Conservation (phyloP, 2,329 filamentous ascomycete species). For the Aspergillus puulaauensis region DNA sequence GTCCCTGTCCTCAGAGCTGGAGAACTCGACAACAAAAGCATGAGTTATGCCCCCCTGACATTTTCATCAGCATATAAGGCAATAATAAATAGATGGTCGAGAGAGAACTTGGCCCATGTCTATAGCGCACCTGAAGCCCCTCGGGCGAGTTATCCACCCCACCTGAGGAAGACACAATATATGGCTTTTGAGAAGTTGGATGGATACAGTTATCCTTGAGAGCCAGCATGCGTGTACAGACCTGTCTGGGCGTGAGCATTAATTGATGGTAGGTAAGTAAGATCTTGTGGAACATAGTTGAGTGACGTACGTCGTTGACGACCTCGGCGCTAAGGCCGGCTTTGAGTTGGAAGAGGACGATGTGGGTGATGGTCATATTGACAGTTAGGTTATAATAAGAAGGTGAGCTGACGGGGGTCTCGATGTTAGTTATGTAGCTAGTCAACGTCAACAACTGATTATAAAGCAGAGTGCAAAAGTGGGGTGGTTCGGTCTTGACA, state of each 20-base stretch:
- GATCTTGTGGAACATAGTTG: neutral
- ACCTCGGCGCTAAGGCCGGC: slow-evolving; percentile 48
- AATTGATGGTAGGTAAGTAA: no score
- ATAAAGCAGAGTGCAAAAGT: neutral
- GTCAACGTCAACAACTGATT: neutral
- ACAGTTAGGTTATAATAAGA: neutral
- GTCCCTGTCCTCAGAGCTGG: slow-evolving; percentile 61
- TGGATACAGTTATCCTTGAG: slow-evolving; percentile 61
- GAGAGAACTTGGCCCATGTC: neutral
- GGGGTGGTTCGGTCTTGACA: neutral
- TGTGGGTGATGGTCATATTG: slow-evolving; percentile 65
- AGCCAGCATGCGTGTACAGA: slow-evolving; percentile 56
- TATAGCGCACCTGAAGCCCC: slow-evolving; percentile 54
- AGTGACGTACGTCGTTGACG: slow-evolving; percentile 55
- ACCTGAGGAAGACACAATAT: slow-evolving; percentile 10
- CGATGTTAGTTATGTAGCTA: neutral
- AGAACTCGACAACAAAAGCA: slow-evolving; percentile 68
- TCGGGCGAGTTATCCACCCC: slow-evolving; percentile 32
- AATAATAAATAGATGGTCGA: neutral
- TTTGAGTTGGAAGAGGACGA: slow-evolving; percentile 69
- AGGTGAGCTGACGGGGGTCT: neutral
- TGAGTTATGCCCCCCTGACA: slow-evolving; percentile 63
- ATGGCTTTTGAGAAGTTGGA: slow-evolving; percentile 53
- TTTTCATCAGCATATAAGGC: neutral
- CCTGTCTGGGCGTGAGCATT: slow-evolving; percentile 37